These are phyloP conservation scores for Platanthera zijinensis DNA, from an alignment of 106 monocot species.

Conservation along the genomic window DNA sequence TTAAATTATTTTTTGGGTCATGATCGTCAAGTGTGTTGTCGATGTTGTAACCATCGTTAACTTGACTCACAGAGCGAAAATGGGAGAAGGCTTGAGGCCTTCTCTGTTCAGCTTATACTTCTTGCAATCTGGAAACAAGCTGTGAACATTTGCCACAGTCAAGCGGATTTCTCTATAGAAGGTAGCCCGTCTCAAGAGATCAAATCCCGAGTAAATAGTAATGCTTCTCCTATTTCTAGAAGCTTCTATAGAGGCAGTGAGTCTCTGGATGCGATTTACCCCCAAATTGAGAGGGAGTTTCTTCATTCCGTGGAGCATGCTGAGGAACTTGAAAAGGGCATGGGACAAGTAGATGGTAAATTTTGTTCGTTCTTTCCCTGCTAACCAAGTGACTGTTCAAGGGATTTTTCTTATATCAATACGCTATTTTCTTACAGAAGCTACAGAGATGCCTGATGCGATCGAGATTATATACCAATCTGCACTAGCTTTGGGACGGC, in stretches of 20 bases:
- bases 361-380: not conserved
- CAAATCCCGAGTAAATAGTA: constrained; percentile 10
- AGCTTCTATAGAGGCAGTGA: constrained; percentile 19
- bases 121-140: constrained; percentile 98
- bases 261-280: constrained; percentile 32
- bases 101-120: constrained; percentile 81
- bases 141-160: constrained; percentile 69
- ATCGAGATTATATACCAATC: constrained; percentile 87
- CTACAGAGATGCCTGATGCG: constrained; percentile 91
- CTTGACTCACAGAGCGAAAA: constrained; percentile 30
- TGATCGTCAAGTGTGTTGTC: not conserved
- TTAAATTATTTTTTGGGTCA: not conserved
- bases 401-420: not conserved
- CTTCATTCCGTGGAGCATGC: constrained; percentile 68
- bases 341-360: constrained; percentile 67
- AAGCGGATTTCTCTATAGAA: constrained; percentile 53
- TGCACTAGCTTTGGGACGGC: constrained; percentile 67
- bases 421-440: constrained; percentile 32
- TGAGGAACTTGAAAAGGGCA: constrained; percentile 57
- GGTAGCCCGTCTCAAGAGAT: constrained; percentile 50
- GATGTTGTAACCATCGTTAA: not conserved
- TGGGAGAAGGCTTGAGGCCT: constrained; percentile 57
- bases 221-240: constrained; percentile 15
- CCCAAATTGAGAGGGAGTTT: constrained; percentile 70
- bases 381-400: not conserved